Conservation (phyloP, 2,329 filamentous ascomycete genomes). For the Onygenales sp. region DNA sequence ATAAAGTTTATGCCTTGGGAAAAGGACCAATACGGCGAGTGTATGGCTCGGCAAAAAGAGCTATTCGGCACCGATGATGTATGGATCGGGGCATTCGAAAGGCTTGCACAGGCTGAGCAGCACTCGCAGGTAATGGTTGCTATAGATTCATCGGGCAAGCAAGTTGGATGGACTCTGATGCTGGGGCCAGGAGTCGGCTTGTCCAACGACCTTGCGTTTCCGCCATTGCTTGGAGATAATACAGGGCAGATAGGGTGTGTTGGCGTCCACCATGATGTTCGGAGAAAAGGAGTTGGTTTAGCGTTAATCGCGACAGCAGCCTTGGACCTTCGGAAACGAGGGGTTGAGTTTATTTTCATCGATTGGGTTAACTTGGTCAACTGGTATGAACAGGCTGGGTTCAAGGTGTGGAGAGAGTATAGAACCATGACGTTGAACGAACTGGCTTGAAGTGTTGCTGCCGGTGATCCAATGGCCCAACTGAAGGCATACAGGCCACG, state of each 20-base stretch:
- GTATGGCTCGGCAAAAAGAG: slow-evolving; percentile 9
- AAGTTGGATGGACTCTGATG: slow-evolving; percentile 40
- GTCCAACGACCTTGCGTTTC: slow-evolving; percentile 31
- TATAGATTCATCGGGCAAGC: slow-evolving; percentile 26
- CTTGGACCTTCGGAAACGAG: slow-evolving; percentile 33
- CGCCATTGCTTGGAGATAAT: slow-evolving; percentile 28
- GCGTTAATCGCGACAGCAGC: slow-evolving; percentile 35
- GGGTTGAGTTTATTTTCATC: slow-evolving; percentile 34
- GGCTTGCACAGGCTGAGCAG: slow-evolving; percentile 24
- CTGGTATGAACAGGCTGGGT: slow-evolving; percentile 38
- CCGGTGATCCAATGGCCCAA: too few species aligned
- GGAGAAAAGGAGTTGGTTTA: slow-evolving; percentile 32
- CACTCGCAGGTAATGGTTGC: slow-evolving; percentile 35
- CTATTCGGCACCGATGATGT: slow-evolving; percentile 18
- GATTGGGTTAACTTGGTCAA: slow-evolving; percentile 36
- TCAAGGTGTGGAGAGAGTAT: slow-evolving; percentile 32
- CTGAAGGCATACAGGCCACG: too few species aligned
- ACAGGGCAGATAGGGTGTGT: slow-evolving; percentile 38
- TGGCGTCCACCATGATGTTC: slow-evolving; percentile 29
- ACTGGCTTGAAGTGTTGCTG: neutral
- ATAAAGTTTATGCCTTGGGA: slow-evolving; percentile 10
- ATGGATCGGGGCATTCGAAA: slow-evolving; percentile 34
- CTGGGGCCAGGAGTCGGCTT: slow-evolving; percentile 23
- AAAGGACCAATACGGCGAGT: slow-evolving; percentile 9
- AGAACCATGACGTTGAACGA: slow-evolving; percentile 15